Conservation (phyloP, 257 asterid species). For the Linaria vulgaris region DNA sequence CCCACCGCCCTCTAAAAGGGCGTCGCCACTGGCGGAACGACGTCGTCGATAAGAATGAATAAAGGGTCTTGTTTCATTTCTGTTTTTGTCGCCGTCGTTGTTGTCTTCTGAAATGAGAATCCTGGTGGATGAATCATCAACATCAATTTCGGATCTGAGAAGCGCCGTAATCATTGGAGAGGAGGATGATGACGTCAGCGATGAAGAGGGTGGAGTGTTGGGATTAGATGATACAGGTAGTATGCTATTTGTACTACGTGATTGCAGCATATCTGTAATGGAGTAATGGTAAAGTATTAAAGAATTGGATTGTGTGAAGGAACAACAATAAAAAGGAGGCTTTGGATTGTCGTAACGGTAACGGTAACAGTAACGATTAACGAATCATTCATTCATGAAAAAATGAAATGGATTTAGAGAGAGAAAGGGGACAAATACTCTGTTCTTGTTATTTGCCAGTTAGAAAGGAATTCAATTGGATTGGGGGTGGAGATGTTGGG, state of each 20-base stretch:
- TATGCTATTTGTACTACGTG: conserved; percentile 7
- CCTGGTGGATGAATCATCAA: conserved; percentile 37
- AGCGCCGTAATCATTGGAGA: conserved; percentile 26
- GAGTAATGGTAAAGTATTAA: no score
- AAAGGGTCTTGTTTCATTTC: conserved; percentile 55
- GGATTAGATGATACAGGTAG: conserved; percentile 67
- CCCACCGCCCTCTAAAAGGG: no score
- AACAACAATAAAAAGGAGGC: no score
- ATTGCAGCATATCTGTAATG: conserved; percentile 36
- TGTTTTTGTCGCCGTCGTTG: conserved; percentile 43
- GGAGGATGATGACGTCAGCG: not conserved
- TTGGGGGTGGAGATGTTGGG: no score
- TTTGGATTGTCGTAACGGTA: no score
- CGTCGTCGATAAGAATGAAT: conserved; percentile 74
- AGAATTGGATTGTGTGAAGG: no score
- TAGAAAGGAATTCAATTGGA: no score
- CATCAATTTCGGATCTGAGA: conserved; percentile 39
- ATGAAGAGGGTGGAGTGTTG: conserved; percentile 26
- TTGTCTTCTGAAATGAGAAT: conserved; percentile 33
- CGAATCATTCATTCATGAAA: not conserved
- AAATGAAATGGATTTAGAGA: not conserved
- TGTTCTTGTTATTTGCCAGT: no score
- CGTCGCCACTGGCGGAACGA: conserved; percentile 47
- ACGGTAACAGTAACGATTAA: no score
- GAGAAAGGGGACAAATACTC: no score